Percentiles rank a stretch among this genome's conserved stretches.
phyloP scores from a whole-genome alignment of 257 asterid genomes.

The Datura wrightii region DNA sequence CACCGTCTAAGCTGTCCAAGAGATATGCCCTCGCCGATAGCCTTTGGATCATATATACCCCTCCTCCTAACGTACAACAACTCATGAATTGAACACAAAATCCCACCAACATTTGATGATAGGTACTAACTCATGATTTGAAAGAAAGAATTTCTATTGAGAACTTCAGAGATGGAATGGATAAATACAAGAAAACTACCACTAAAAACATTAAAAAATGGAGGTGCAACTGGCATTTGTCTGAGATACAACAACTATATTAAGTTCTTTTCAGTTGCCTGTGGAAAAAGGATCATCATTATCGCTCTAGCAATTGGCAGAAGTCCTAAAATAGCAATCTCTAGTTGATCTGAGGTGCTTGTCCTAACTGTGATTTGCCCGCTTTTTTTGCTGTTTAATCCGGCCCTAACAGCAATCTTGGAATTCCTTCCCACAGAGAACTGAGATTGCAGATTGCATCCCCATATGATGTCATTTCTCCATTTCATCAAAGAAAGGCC shows the following conservation, averaged over 20 bases:
- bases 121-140: neutral
- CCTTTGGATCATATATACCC: too few relatives aligned
- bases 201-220: neutral
- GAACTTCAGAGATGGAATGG: neutral
- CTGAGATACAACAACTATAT: constrained; percentile 27
- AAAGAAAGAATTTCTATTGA: neutral
- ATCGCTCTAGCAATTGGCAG: constrained; percentile 56
- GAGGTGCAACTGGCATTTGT: constrained; percentile 6
- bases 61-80: neutral
- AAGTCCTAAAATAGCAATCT: constrained; percentile 53
- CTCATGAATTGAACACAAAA: neutral
- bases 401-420: constrained; percentile 42
- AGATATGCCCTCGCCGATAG: too few relatives aligned
- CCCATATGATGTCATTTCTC: constrained; percentile 48
- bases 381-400: constrained; percentile 51
- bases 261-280: constrained; percentile 31
- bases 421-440: constrained; percentile 46
- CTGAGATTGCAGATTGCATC: constrained; percentile 51
- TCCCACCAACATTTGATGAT: neutral
- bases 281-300: constrained; percentile 39
- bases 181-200: neutral
- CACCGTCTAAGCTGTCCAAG: too few relatives aligned
- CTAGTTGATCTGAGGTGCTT: constrained; percentile 63
- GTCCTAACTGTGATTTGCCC: constrained; percentile 55
- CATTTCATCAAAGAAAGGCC: constrained; percentile 50